A percentile compares a stretch with the other conserved stretches of the same genome.
These are phyloP conservation scores for Hymenotorrendiella dingleyae DNA, from an alignment of 2,329 filamentous ascomycete genomes.

Conservation along the genomic window DNA sequence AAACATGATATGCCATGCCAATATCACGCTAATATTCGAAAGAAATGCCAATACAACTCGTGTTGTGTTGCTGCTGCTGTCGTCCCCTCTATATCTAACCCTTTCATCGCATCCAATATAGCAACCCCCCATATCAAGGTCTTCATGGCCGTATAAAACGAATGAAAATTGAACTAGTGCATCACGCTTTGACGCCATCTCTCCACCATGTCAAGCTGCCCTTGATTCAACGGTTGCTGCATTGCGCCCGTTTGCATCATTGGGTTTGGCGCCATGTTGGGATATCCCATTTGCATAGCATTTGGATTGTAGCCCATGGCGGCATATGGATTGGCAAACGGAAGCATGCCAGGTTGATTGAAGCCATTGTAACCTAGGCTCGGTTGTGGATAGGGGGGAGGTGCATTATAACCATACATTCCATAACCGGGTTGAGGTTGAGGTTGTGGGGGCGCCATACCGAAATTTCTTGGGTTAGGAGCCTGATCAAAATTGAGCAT, in stretches of 20 bases:
- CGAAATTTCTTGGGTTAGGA: constrained; percentile 21
- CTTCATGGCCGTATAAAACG: not conserved
- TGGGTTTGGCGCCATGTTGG: constrained; percentile 16
- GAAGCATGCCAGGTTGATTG: constrained; percentile 19
- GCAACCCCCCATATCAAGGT: no score
- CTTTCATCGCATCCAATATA: no score
- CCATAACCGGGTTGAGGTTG: constrained; percentile 1
- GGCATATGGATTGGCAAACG: constrained; percentile 21
- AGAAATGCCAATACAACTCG: not conserved
- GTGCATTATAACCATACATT: constrained; percentile 9
- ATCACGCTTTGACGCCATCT: constrained; percentile 32
- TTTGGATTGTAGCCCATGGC: constrained; percentile 15
- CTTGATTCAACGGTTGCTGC: constrained; percentile 24
- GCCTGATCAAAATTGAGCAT: constrained; percentile 21
- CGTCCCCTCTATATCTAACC: no score
- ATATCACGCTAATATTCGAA: not conserved
- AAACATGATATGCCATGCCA: not conserved
- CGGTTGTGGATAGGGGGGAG: constrained; percentile 22
- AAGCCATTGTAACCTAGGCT: constrained; percentile 16
- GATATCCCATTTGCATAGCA: constrained; percentile 14
- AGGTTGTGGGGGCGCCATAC: constrained; percentile 12
- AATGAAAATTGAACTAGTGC: constrained; percentile 16
- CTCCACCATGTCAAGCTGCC: constrained; percentile 32
- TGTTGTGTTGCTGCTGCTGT: not conserved
- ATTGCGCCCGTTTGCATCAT: constrained; percentile 21